Conservation (phyloP, 805 yeast species). For the Wickerhamomyces queroliae region DNA sequence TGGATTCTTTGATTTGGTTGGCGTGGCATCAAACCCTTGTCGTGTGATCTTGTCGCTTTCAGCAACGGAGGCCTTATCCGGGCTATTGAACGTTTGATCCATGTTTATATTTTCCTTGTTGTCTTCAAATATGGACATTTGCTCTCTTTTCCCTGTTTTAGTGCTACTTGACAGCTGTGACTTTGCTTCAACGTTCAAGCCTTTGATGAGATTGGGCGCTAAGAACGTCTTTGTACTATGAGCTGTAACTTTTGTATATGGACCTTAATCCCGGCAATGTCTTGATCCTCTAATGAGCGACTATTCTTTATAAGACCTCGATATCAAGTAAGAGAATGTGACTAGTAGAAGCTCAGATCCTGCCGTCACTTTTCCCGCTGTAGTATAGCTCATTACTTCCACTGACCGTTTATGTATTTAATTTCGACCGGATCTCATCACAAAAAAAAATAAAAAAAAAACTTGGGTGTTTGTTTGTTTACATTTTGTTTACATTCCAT, state of each 20-base stretch:
- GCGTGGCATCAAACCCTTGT: conserved; percentile 1
- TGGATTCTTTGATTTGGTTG: not conserved
- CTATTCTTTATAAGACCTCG: no score
- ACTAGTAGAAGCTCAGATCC: no score
- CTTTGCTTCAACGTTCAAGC: not conserved
- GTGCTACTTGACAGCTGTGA: not conserved
- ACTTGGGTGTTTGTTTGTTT: not conserved
- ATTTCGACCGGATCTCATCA: not conserved
- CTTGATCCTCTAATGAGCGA: no score
- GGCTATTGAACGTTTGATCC: not conserved
- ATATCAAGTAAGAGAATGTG: no score
- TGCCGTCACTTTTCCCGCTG: no score
- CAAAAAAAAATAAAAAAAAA: not conserved
- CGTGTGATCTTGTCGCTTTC: not conserved
- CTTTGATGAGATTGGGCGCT: no score
- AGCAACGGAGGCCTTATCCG: no score
- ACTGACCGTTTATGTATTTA: no score
- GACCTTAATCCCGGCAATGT: no score
- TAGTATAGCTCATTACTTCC: no score
- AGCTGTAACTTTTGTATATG: no score
- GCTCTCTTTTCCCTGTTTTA: not conserved
- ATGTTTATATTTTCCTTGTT: not conserved
- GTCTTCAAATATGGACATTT: not conserved
- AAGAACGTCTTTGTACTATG: no score
- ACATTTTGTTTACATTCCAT: not conserved